These are phyloP conservation scores for Perkinsus marinus DNA, from an alignment of 169 alveolate genomes.

Conservation along the genomic window DNA sequence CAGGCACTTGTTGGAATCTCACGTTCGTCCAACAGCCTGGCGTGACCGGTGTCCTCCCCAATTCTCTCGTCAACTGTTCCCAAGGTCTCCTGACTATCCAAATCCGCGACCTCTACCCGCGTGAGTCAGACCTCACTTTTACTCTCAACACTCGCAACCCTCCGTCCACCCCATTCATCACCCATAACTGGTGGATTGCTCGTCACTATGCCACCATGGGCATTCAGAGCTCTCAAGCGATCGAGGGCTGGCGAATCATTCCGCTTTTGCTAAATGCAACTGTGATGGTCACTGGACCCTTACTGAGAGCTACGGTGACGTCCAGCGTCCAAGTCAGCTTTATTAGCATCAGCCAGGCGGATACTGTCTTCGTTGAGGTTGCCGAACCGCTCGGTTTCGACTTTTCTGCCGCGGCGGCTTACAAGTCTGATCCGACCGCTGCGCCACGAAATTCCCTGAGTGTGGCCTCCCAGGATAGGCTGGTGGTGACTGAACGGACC, in stretches of 20 bases:
- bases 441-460: not conserved
- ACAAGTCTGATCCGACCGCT: not conserved
- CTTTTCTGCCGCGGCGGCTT: not conserved
- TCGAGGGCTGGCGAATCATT: not conserved
- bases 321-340: not conserved
- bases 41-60: not conserved
- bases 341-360: not conserved
- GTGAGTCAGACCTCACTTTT: not conserved
- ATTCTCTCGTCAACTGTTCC: not conserved
- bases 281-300: not conserved
- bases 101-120: not conserved
- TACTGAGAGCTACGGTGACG: not conserved
- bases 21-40: not conserved
- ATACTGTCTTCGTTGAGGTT: not conserved
- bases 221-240: not conserved
- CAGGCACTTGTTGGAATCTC: not conserved
- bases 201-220: not conserved
- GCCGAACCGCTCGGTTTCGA: not conserved
- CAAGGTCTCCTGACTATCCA: not conserved
- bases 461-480: not conserved
- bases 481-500: not conserved
- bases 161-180: not conserved
- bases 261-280: not conserved
- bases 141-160: not conserved
- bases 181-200: not conserved